A percentile compares a stretch with the other conserved stretches of the same genome.
These are phyloP conservation scores for Xylaria curta DNA, from an alignment of 495 filamentous ascomycete genomes.

Conservation along the genomic window DNA sequence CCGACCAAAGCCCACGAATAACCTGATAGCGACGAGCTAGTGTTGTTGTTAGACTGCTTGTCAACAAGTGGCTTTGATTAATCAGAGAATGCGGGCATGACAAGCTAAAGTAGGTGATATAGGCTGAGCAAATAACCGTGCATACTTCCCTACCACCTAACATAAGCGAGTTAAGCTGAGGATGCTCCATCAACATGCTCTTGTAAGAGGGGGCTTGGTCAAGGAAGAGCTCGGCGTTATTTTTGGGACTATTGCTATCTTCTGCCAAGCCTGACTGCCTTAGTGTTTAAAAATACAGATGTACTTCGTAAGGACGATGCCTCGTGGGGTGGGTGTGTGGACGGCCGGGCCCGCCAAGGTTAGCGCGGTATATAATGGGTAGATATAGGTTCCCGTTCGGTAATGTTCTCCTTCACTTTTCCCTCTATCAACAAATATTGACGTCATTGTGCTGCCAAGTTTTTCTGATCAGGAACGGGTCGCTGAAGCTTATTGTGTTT, in stretches of 20 bases:
- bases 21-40: not conserved
- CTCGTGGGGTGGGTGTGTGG: not conserved
- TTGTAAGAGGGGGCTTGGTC: not conserved
- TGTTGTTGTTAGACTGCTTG: not conserved
- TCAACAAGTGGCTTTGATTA: not conserved
- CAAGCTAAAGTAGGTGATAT: not conserved
- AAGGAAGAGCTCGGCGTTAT: constrained; percentile 14
- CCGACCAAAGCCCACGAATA: constrained; percentile 3
- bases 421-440: not conserved
- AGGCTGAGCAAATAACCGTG: constrained; percentile 15
- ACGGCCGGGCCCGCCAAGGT: constrained; percentile 6
- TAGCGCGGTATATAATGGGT: not conserved
- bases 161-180: not conserved
- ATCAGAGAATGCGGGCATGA: not conserved
- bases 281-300: constrained; percentile 5
- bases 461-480: not conserved
- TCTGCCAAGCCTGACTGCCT: constrained; percentile 6
- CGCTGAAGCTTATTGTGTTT: not conserved
- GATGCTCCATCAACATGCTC: not conserved
- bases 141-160: not conserved
- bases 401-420: not conserved
- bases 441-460: constrained; percentile 1
- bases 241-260: constrained; percentile 4
- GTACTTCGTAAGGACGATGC: not conserved
- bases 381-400: not conserved